Percentiles rank a stretch among this genome's conserved stretches.
phyloP scores from a whole-genome alignment of 345 rosid species.

The Camelina laxa region DNA sequence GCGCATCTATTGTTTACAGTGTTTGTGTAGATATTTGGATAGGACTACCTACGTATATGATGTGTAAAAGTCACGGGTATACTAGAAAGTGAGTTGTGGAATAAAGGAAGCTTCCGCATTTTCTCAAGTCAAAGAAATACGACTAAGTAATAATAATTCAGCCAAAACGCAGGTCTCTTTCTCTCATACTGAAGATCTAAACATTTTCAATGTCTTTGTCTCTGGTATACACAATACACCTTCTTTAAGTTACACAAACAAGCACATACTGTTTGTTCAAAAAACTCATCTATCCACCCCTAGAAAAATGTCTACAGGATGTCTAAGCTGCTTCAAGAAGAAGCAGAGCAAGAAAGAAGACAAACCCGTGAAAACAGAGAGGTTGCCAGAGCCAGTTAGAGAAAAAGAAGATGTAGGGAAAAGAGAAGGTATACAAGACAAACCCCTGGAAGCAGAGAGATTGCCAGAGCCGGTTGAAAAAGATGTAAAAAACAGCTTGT shows the following conservation, averaged over 20 bases:
- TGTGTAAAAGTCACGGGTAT: no score
- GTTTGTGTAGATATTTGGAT: no score
- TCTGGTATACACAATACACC: background rate
- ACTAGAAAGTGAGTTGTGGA: no score
- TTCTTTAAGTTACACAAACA: background rate
- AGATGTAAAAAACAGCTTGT: background rate
- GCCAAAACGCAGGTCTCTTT: no score
- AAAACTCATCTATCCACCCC: background rate
- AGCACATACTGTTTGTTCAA: background rate
- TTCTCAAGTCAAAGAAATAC: no score
- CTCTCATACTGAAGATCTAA: no score
- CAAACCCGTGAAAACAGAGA: background rate
- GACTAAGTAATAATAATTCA: no score
- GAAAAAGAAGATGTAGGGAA: background rate
- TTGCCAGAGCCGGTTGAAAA: background rate
- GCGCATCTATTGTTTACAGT: no score
- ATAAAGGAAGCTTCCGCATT: no score
- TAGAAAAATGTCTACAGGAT: background rate
- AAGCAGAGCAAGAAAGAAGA: slow-evolving; percentile 16
- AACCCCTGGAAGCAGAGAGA: background rate
- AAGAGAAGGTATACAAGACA: background rate
- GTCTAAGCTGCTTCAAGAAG: background rate
- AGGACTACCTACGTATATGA: no score
- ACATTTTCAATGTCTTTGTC: background rate
- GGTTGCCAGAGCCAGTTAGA: background rate